Evolutionary conservation across 768 basidiomycete species (phyloP), one percentile per base, ranked within the genome.

Genomic region (Suillus weaverae): DNA sequence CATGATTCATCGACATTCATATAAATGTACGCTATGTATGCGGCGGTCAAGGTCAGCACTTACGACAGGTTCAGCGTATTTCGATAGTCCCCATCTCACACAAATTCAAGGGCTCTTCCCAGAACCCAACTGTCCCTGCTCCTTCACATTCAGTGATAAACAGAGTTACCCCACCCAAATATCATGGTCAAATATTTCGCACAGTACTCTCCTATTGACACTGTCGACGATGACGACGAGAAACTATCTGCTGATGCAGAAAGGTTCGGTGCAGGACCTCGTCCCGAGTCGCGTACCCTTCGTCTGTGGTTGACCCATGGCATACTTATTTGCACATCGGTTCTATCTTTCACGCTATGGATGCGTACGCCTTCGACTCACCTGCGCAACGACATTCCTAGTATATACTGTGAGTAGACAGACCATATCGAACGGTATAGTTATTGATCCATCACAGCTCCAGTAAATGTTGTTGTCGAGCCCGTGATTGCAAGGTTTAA

Each of bases 381-480:
- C 20, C 33, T 61, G 60, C 48, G 16, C 30, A 10, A 53, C n/a
- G 39, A 61, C 22, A 48, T 35, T 6, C 20, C 60, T 61, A 50
- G 8, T 9, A 10, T 61, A 26, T 61, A 61, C 32, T 53, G 60
- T 61, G 20, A 61, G 60, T 55, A 20, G 20, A n/a, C 9, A 51
- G 9, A 30, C 30, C 5, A 10, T 18, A n/a, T 33, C 20, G 18
- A 35, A 35, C 14, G 30, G 46, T 33, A 33, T 20, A 4, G 53
- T n/a, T 7, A 13, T 13, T 54, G 5, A 54, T 13, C 11, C 32
- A 35, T 7, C 41, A 7, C 38, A 69, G 66, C 61, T 2, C 66
- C 68, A n/a, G 68, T 61, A 16, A 65, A 53, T 46, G 59, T 60
- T 18, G 66, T 54, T 32, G 18, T 67, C 16, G 66, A 69, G 60